These are phyloP conservation scores for Coemansia sp. DNA, from an alignment of 371 early-diverging fungal genomes.

Conservation along the genomic window DNA sequence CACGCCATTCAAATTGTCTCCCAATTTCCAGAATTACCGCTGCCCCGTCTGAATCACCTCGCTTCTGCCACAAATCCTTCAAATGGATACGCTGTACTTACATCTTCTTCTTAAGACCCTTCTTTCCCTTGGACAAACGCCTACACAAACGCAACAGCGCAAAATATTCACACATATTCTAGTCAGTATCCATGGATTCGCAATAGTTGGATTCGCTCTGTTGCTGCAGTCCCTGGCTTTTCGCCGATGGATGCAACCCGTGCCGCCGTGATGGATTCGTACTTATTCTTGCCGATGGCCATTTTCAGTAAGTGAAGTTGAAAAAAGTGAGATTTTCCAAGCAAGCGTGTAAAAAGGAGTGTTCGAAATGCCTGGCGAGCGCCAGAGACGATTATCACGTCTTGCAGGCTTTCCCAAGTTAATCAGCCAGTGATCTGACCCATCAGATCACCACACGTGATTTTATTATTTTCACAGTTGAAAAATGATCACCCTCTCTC, in stretches of 20 bases:
- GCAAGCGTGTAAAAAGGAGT: slow-evolving; percentile 39
- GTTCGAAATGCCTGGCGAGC: not conserved
- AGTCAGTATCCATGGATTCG: slow-evolving; percentile 11
- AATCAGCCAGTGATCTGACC: not conserved
- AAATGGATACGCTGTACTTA: slow-evolving; percentile 57
- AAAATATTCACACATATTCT: not conserved
- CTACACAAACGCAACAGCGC: slow-evolving; percentile 20
- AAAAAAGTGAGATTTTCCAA: slow-evolving; percentile 19
- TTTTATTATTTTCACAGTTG: no score
- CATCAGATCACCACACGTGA: no score
- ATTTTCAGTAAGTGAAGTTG: slow-evolving; percentile 31
- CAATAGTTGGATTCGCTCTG: not conserved
- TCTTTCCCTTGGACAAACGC: slow-evolving; percentile 93
- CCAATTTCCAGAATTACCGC: not conserved
- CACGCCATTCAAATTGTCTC: no score
- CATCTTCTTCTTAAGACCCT: slow-evolving; percentile 97
- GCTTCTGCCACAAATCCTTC: not conserved
- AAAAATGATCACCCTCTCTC: no score
- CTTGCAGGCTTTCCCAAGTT: not conserved
- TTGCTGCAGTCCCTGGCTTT: not conserved
- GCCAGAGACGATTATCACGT: not conserved
- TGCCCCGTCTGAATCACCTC: not conserved
- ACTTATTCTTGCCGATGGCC: slow-evolving; percentile 97
- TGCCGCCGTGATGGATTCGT: slow-evolving; percentile 49
- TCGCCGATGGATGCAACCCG: slow-evolving; percentile 14